These are phyloP conservation scores for Fraxinus quadrangulata DNA, from an alignment of 257 asterid genomes.

Conservation along the genomic window DNA sequence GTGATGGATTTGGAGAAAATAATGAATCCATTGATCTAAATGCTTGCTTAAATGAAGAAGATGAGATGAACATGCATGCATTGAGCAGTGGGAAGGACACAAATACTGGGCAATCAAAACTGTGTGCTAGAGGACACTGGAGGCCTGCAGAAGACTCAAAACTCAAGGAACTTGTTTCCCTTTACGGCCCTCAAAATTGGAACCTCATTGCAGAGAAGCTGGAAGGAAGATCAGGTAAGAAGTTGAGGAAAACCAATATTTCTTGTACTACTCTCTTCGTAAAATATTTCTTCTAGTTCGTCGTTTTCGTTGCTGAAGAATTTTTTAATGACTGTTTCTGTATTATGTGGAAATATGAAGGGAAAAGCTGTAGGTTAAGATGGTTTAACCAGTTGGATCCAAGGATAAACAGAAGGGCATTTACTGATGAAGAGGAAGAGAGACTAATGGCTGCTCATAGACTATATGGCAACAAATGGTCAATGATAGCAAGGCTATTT, in stretches of 20 bases:
- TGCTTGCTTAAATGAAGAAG: constrained; percentile 19
- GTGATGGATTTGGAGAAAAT: constrained; percentile 25
- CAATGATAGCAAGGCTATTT: constrained; percentile 83
- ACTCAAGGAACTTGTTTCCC: constrained; percentile 79
- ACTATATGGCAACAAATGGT: constrained; percentile 90
- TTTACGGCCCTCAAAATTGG: constrained; percentile 93
- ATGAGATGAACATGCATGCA: constrained; percentile 35
- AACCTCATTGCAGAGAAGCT: constrained; percentile 79
- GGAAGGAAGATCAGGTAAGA: constrained; percentile 82
- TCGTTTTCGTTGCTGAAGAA: background rate
- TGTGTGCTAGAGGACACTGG: constrained; percentile 88
- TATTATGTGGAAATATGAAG: constrained; percentile 28
- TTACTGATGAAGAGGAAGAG: constrained; percentile 86
- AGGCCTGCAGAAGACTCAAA: constrained; percentile 85
- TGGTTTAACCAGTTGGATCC: constrained; percentile 97
- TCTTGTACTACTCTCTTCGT: background rate
- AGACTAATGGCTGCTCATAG: constrained; percentile 90
- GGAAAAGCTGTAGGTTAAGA: constrained; percentile 84
- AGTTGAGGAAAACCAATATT: background rate
- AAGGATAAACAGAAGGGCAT: constrained; percentile 74
- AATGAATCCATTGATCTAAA: background rate
- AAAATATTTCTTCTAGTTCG: background rate
- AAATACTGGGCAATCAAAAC: constrained; percentile 54
- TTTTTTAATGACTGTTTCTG: background rate
- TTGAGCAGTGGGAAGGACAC: constrained; percentile 31